Evolutionary conservation across 257 asterid genomes (phyloP), one percentile per base, ranked within the genome.

Genomic region (Coffea canephora): DNA sequence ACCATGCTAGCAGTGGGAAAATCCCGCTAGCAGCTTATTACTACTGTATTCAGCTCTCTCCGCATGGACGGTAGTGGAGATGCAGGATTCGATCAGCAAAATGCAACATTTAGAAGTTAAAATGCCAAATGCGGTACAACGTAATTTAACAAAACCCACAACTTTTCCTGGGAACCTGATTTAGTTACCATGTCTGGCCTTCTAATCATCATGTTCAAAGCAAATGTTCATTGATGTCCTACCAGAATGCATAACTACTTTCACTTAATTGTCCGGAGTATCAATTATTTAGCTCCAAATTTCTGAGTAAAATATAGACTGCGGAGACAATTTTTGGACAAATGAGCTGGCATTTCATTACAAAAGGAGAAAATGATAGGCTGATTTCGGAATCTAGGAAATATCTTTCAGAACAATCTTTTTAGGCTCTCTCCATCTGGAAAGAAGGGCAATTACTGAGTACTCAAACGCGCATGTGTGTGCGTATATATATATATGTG

Each of bases 271-370:
- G 55, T 79, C 72, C 73, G 71, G 77, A 68, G 16, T 16, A 62
- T 74, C 87, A 74, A 81, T 80, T 83, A 81, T 80, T 83, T 84
- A 85, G 49, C 71, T 39, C 19, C n/a, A n/a, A 13, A 49, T 39
- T 77, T 27, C 62, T 59, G 43, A 61, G 69, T 54, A 70, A 59
- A 59, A 41, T 71, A 39, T 39, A 39, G n/a, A 61, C 76, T 41
- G 18, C 27, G 71, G 75, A 78, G 74, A 74, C 45, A 14, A 50
- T 76, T 73, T 64, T 77, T 75, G 66, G 19, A 71, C 39, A 69
- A 72, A 77, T 70, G 80, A 82, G 74, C 80, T 76, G 66, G 73
- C 64, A 45, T 73, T 39, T 67, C 75, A 81, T 59, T 76, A 52
- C 9, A 59, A 71, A 77, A 39, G 8, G n/a, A 52, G 64, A 78